A percentile compares a stretch with the other conserved stretches of the same genome.
phyloP scores from a whole-genome alignment of 441 rosid genomes.

The Erysimum pusillum region DNA sequence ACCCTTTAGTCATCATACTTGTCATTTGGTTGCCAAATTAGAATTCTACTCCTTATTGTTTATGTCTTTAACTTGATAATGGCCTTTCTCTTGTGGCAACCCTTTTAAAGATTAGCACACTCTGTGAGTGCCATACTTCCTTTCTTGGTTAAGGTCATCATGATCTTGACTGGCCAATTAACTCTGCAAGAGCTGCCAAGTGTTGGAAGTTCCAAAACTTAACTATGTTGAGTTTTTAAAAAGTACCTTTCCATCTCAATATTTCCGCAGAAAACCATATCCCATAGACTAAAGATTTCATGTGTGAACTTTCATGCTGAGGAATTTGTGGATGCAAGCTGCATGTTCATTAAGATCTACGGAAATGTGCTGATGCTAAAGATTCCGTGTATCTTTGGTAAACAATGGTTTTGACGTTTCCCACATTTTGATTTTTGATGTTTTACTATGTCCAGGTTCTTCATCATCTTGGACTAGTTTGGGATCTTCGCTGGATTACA shows the following conservation, averaged over 20 bases:
- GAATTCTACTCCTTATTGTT: background rate
- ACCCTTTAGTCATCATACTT: constrained; percentile 6
- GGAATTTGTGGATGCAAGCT: constrained; percentile 18
- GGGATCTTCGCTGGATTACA: constrained; percentile 86
- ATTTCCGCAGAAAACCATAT: constrained; percentile 7
- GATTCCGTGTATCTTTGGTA: constrained; percentile 9
- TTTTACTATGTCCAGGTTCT: constrained; percentile 67
- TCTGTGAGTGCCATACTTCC: constrained; percentile 4
- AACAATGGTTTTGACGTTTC: constrained; percentile 23
- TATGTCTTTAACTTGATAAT: constrained; percentile 19
- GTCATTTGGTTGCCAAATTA: constrained; percentile 32
- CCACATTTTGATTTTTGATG: constrained; percentile 13
- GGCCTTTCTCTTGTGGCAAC: background rate
- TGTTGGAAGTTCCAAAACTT: constrained; percentile 9
- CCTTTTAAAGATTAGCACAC: constrained; percentile 8
- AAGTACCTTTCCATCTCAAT: constrained; percentile 2
- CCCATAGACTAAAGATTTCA: constrained; percentile 18
- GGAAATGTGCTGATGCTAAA: constrained; percentile 32
- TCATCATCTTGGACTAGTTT: constrained; percentile 88
- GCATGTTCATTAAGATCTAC: constrained; percentile 23
- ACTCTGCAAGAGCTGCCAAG: constrained; percentile 14
- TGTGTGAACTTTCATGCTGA: constrained; percentile 28
- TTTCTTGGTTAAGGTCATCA: constrained; percentile 17
- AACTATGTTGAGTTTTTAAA: constrained; percentile 14
- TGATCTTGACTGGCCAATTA: constrained; percentile 15